Conservation (phyloP, 257 asterid genomes). For the Nicotiana undulata region DNA sequence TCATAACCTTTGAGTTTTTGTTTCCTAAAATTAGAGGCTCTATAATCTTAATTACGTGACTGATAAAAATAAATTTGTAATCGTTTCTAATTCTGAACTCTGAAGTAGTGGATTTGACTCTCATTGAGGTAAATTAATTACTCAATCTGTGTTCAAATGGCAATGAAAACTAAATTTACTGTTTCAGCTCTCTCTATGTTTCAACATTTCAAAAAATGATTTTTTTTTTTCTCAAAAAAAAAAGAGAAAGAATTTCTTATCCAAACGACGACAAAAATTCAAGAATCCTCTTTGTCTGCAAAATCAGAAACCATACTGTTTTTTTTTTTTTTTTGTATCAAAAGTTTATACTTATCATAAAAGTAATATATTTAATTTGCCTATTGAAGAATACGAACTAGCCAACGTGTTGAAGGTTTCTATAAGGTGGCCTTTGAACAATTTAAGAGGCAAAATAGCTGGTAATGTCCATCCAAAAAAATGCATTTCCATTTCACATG, state of each 20-base stretch:
- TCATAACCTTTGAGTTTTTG: neutral
- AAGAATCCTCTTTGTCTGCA: neutral
- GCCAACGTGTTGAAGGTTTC: slow-evolving; percentile 1
- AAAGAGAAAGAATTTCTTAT: neutral
- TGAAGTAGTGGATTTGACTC: neutral
- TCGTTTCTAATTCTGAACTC: too few relatives aligned
- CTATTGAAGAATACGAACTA: neutral
- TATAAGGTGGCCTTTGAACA: slow-evolving; percentile 1
- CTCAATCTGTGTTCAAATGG: neutral
- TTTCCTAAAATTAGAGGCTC: neutral
- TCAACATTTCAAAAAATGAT: neutral
- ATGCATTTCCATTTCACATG: neutral
- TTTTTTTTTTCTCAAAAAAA: neutral
- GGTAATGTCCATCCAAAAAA: neutral
- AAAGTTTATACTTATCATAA: neutral
- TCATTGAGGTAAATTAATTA: neutral
- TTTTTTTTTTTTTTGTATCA: neutral
- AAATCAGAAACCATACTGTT: neutral
- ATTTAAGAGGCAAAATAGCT: slow-evolving; percentile 4
- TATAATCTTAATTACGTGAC: too few relatives aligned
- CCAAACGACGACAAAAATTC: neutral
- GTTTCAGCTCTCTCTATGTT: neutral
- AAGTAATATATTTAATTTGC: neutral
- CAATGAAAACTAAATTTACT: neutral
- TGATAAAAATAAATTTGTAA: neutral